Conservation (phyloP, 2,329 filamentous ascomycete genomes). For the Diaporthe humulicola region DNA sequence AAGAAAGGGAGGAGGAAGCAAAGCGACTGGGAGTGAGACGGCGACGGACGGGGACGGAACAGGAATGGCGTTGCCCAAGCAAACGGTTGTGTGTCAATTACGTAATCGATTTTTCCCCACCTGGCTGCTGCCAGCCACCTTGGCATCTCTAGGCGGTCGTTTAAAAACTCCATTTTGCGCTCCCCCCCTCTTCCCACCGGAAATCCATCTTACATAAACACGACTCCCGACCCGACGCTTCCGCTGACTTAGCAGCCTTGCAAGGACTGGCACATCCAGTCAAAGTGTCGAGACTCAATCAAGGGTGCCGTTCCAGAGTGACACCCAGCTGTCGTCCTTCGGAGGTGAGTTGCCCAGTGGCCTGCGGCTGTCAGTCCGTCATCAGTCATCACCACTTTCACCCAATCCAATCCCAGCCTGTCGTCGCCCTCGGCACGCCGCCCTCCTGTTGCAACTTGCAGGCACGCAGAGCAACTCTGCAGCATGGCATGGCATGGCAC, state of each 20-base stretch:
- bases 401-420: slow-evolving; percentile 9
- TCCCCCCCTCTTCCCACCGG: slow-evolving; percentile 9
- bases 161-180: slow-evolving; percentile 33
- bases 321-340: slow-evolving; percentile 33
- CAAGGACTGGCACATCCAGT: slow-evolving; percentile 29
- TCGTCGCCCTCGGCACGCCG: background rate
- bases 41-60: slow-evolving; percentile 19
- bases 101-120: slow-evolving; percentile 32
- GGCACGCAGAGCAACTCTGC: background rate
- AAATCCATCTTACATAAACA: slow-evolving; percentile 41
- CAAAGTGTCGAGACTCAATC: slow-evolving; percentile 20
- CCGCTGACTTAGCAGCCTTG: slow-evolving; percentile 41
- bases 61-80: background rate
- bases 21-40: background rate
- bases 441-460: background rate
- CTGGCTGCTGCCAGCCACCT: background rate
- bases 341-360: slow-evolving; percentile 35
- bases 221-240: slow-evolving; percentile 27
- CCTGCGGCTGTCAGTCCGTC: slow-evolving; percentile 25
- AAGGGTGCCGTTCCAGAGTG: slow-evolving; percentile 21
- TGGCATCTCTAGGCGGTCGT: slow-evolving; percentile 11
- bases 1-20: background rate
- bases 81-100: slow-evolving; percentile 23
- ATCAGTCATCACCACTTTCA: slow-evolving; percentile 17
- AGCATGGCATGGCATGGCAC: background rate